Conservation (phyloP, 495 filamentous ascomycete genomes). For the Tirmania nivea region DNA sequence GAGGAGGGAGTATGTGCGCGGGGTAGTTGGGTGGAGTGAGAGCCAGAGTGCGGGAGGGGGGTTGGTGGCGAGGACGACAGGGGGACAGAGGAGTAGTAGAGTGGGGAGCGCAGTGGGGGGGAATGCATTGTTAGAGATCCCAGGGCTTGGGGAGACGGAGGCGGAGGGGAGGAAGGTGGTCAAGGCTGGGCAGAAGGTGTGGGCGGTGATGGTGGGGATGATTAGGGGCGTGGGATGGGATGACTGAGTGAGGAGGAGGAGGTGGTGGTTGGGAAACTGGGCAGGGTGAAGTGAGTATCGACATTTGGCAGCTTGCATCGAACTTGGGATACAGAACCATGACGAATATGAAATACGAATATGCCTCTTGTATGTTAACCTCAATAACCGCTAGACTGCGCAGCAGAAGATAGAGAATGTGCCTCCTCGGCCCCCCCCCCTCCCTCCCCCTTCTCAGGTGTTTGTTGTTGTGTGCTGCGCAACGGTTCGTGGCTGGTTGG, state of each 20-base stretch:
- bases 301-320: too few species aligned
- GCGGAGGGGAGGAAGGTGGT: conserved; percentile 31
- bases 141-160: conserved; percentile 9
- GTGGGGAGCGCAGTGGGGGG: conserved; percentile 74
- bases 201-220: conserved; percentile 16
- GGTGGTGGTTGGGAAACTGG: neutral
- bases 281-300: too few species aligned
- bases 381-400: too few species aligned
- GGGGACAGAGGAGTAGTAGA: conserved; percentile 67
- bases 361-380: too few species aligned
- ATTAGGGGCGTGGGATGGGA: neutral
- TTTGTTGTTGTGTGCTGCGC: too few species aligned
- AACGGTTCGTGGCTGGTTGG: too few species aligned
- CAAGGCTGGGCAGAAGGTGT: conserved; percentile 21
- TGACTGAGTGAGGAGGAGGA: neutral
- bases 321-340: too few species aligned
- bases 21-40: conserved; percentile 32
- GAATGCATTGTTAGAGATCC: conserved; percentile 67
- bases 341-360: too few species aligned
- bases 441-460: too few species aligned
- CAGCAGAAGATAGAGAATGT: too few species aligned
- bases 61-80: conserved; percentile 63
- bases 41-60: conserved; percentile 35
- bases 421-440: too few species aligned
- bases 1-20: conserved; percentile 76